Evolutionary conservation across 768 basidiomycete genomes (phyloP), one percentile per base, ranked within the genome.

Genomic region (Boletus rubroflammeus): DNA sequence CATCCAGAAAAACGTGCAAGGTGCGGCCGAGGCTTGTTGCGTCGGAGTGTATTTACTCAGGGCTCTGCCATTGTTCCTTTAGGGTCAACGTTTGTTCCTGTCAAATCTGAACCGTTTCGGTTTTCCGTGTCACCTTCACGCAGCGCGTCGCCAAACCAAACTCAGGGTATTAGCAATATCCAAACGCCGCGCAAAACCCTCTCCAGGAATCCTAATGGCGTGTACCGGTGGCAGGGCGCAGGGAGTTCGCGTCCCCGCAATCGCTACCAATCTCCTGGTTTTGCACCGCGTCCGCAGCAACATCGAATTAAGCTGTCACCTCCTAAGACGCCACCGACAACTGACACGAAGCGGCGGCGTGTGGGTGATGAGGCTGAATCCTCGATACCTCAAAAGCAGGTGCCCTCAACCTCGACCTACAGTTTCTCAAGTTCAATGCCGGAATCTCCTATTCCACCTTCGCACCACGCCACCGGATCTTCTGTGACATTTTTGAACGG

Each of bases 251-350:
- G 79, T 61, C 72, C 76, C 19, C 80, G 80, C 44, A 90, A 88
- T 66, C 83, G 87, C 40, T 88, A 83, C 64, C 78, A 81, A 48
- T 88, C 88, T 9, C 87, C 88, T 43, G 85, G 83, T 5, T 90
- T 91, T 63, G 81, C 84, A 5, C 75, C 83, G 21, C 74, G 81
- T 13, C 71, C 79, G 17, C 62, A 76, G 41, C 73, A 78, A 32
- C 67, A 78, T 36, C 75, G 73, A 56, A 78, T 80, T 54, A 78
- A 69, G 58, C 48, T 78, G 9, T 70, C 73, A 14, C 73, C 72
- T 14, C 74, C 68, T 43, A 75, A 75, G 60, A 67, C 68, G 3
- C 67, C 71, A 25, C 46, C 58, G 34, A 71, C 70, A 58, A 70
- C 73, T 15, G 84, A 85, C 62, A 75, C 69, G 46, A 89, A 89